phyloP scores from a whole-genome alignment of 805 yeast genomes.

The Wickerhamomyces bisporus region DNA sequence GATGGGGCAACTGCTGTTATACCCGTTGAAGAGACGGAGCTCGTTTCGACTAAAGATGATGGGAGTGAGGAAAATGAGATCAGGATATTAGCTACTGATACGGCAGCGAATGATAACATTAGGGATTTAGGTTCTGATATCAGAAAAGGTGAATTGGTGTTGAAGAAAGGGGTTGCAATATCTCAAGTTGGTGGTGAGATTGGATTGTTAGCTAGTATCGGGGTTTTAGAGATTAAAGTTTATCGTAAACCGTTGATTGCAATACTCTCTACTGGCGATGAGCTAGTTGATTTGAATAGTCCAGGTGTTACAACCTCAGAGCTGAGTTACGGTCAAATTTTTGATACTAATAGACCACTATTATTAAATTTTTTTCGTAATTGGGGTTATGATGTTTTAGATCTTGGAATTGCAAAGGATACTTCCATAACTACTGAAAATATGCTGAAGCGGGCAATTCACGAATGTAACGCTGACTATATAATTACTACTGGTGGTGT shows the following conservation, averaged over 20 bases:
- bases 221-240: slow-evolving; percentile 33
- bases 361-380: slow-evolving; percentile 31
- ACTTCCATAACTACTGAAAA: slow-evolving; percentile 23
- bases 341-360: slow-evolving; percentile 46
- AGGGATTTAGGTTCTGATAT: slow-evolving; percentile 46
- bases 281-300: slow-evolving; percentile 34
- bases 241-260: slow-evolving; percentile 40
- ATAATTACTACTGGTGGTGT: slow-evolving; percentile 53
- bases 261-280: slow-evolving; percentile 49
- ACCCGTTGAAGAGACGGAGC: slow-evolving; percentile 47
- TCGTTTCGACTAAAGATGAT: slow-evolving; percentile 30
- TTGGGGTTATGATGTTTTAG: slow-evolving; percentile 35
- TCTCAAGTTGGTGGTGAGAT: slow-evolving; percentile 44
- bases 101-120: slow-evolving; percentile 38
- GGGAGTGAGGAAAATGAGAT: slow-evolving; percentile 39
- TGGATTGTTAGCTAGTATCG: slow-evolving; percentile 44
- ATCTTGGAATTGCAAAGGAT: slow-evolving; percentile 48
- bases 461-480: slow-evolving; percentile 30
- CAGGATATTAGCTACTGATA: slow-evolving; percentile 34
- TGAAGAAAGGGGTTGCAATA: slow-evolving; percentile 32
- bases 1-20: slow-evolving; percentile 49
- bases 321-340: slow-evolving; percentile 38
- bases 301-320: slow-evolving; percentile 1
- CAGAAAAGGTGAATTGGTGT: slow-evolving; percentile 31
- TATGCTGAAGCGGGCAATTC: slow-evolving; percentile 21